Evolutionary conservation across 1,139 yeast species (phyloP).

Genomic region (Geotrichum histeridarum): DNA sequence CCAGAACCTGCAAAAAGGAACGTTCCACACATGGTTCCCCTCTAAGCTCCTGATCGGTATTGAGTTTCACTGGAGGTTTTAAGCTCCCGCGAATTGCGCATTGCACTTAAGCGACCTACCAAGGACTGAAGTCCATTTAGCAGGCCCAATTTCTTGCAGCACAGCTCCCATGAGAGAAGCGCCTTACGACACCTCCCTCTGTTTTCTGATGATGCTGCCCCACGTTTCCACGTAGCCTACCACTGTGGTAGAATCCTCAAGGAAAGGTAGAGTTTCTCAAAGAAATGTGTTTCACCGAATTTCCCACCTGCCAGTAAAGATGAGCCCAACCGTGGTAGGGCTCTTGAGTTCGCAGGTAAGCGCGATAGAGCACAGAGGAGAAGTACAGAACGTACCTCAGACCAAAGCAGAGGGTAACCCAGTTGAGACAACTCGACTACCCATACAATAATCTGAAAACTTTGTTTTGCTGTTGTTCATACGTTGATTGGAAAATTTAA

Average conservation of each 20-base stretch:
- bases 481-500: neutral
- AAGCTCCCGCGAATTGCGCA: conserved; percentile 50
- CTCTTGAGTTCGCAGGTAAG: conserved; percentile 60
- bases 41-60: conserved; percentile 65
- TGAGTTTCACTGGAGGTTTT: conserved; percentile 45
- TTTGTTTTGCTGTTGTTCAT: neutral
- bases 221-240: conserved; percentile 58
- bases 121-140: neutral
- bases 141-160: conserved; percentile 65
- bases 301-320: conserved; percentile 60
- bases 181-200: conserved; percentile 25
- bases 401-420: conserved; percentile 13
- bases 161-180: conserved; percentile 56
- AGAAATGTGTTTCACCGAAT: conserved; percentile 75
- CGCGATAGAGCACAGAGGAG: conserved; percentile 41
- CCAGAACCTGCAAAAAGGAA: neutral
- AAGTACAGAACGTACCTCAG: neutral
- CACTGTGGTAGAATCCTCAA: conserved; percentile 42
- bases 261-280: conserved; percentile 42
- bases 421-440: conserved; percentile 1
- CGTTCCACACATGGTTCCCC: conserved; percentile 1
- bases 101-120: conserved; percentile 61
- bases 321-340: conserved; percentile 1
- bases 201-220: conserved; percentile 72
- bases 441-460: neutral